Evolutionary conservation across 73 alveolate species (phyloP).

Genomic region (Breviolum minutum): DNA sequence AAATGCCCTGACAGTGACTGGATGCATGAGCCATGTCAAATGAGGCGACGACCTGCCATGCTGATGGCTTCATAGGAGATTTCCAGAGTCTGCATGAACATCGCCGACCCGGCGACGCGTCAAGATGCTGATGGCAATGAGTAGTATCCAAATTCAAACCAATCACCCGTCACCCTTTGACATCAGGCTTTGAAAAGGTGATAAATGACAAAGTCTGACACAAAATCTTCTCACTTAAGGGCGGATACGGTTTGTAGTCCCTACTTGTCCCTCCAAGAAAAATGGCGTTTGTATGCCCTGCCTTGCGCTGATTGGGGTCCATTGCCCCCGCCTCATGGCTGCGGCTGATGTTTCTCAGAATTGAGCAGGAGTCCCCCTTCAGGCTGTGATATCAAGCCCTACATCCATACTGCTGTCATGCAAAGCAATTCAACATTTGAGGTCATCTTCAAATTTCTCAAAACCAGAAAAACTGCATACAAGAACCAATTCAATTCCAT

Average conservation of each 20-base stretch:
- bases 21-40: not conserved
- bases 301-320: slow-evolving; percentile 95
- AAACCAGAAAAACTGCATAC: not conserved
- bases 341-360: not conserved
- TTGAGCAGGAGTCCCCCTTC: no score
- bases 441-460: no score
- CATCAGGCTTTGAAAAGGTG: no score
- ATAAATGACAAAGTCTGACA: not conserved
- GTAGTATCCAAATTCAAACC: not conserved
- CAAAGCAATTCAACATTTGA: no score
- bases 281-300: not conserved
- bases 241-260: not conserved
- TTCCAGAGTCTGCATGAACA: slow-evolving; percentile 65
- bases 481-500: not conserved
- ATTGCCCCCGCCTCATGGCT: slow-evolving; percentile 31
- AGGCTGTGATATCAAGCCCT: no score
- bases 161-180: not conserved
- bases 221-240: not conserved
- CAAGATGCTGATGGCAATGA: not conserved
- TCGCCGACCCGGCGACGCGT: not conserved
- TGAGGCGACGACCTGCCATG: slow-evolving; percentile 46
- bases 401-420: no score
- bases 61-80: slow-evolving; percentile 65
- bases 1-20: not conserved
- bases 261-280: no score